Conservation (phyloP, 306 rosid genomes). For the Lotus japonicus region DNA sequence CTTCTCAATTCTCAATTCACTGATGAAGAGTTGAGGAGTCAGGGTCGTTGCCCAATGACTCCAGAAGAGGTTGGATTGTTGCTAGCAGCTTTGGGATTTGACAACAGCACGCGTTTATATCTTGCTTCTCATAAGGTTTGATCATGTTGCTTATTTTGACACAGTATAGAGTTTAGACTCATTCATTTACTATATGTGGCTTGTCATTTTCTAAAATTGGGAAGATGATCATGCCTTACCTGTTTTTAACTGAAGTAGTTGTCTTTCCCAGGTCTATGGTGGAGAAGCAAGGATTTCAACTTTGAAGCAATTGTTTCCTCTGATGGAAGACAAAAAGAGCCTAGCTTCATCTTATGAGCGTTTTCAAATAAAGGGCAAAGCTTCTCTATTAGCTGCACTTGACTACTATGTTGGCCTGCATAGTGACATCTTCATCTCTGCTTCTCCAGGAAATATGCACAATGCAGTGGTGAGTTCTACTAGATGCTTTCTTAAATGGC, state of each 20-base stretch:
- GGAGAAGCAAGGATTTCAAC: conserved; percentile 90
- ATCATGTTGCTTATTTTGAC: conserved; percentile 16
- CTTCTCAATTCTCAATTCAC: conserved; percentile 97
- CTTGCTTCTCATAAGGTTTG: conserved; percentile 98
- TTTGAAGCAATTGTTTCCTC: conserved; percentile 65
- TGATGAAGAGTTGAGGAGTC: conserved; percentile 83
- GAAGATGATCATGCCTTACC: neutral
- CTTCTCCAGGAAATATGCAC: conserved; percentile 99
- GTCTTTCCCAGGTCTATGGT: conserved; percentile 71
- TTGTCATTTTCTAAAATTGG: neutral
- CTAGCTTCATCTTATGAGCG: conserved; percentile 69
- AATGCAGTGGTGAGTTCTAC: conserved; percentile 81
- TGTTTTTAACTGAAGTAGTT: neutral
- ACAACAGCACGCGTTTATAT: conserved; percentile 83
- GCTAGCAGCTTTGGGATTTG: conserved; percentile 88
- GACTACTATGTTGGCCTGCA: conserved; percentile 92
- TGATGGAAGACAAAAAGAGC: conserved; percentile 93
- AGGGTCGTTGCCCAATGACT: conserved; percentile 97
- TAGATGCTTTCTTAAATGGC: conserved; percentile 5
- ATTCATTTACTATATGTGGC: neutral
- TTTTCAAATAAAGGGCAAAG: conserved; percentile 75
- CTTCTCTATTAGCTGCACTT: conserved; percentile 89
- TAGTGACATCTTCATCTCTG: conserved; percentile 87
- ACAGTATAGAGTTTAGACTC: neutral
- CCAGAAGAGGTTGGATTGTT: conserved; percentile 95